Evolutionary conservation across 2,329 filamentous ascomycete species (phyloP), one percentile per base, ranked within the genome.

Genomic region (Pseudocercospora crystallina): DNA sequence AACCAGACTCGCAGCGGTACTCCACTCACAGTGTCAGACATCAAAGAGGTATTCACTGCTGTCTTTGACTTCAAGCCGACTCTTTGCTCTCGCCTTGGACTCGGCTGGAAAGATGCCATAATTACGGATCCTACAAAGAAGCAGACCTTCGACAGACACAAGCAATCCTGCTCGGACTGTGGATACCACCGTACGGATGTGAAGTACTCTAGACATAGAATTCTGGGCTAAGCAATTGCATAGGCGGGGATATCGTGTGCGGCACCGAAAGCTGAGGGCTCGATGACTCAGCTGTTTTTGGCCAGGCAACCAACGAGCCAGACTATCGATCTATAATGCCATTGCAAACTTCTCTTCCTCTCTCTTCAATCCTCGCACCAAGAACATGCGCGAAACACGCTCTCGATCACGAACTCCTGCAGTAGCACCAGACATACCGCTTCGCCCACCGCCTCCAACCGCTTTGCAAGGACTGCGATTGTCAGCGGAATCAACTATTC

Each of bases 31-130:
- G 37, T 33, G 5, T 9, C 8, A 13, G 32, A 44, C 3, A 15
- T 49, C 26, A 5, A 20, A 9, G 7, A 20, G 5, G 36, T 53
- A 8, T 49, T 32, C n/a, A 13, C 31, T 15, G n/a, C 42, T 20
- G 15, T 53, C 29, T 36, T 46, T 26, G 36, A 15, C 13, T 10
- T 53, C n/a, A 45, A 49, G 26, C 45, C 46, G 8, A 42, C 40
- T 5, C 42, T 53, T 9, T 53, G 51, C 36, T 36, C 35, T 9
- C 36, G 40, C 15, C 13, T 42, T n/a, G 51, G 36, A 13, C 5
- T 53, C 8, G 51, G 45, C 13, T 48, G 45, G 45, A 45, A 49
- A 31, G 46, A 31, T 20, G 51, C 51, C 10, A 29, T 49, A 8
- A 31, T 38, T 13, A 26, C 36, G 11, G 36, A 43, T 17, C 38